Evolutionary conservation across 371 early-diverging fungal genomes (phyloP), one percentile per base, ranked within the genome.

Genomic region (Zychaea mexicana): DNA sequence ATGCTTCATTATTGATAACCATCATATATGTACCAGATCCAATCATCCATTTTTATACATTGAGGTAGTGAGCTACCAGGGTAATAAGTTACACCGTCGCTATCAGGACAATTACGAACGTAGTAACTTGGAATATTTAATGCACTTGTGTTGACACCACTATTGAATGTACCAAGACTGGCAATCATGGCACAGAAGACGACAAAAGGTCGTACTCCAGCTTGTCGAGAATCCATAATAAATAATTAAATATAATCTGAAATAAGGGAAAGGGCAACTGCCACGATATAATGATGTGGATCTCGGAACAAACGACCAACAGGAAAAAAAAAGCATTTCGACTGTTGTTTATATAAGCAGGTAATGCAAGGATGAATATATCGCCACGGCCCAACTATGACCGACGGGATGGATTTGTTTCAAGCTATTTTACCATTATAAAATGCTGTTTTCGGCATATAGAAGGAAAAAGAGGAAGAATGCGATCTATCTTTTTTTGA

Each of bases 21-120:
- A n/a, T n/a, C n/a, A n/a, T n/a, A n/a, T n/a, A n/a, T n/a, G 53
- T 77, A 77, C 82, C 85, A 87, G 57, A 77, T 69, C 67, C 77
- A 74, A 61, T 76, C 76, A 47, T 65, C 32, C 78, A 83, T 79
- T 21, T 76, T 78, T 36, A 80, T 60, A 67, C 81, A 83, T 52
- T 73, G 63, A 26, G 83, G 81, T 13, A 77, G 60, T 21, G 71
- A 62, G 10, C 77, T 76, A 21, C 65, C 64, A 12, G 75, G 71
- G 55, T 72, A 80, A 36, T 77, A 74, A 21, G 77, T 72, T 8
- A 74, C 68, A 19, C 45, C 21, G 26, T 81, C 72, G 17, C 66
- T 70, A 52, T 45, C 69, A 19, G 76, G 74, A 54, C 83, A 83
- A 22, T 72, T 46, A 30, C 71, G 68, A 31, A 80, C 71, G 30